A percentile compares a stretch with the other conserved stretches of the same genome.
These are phyloP conservation scores for Coemansia sp. DNA, from an alignment of 192 early-diverging fungal genomes.

Conservation along the genomic window DNA sequence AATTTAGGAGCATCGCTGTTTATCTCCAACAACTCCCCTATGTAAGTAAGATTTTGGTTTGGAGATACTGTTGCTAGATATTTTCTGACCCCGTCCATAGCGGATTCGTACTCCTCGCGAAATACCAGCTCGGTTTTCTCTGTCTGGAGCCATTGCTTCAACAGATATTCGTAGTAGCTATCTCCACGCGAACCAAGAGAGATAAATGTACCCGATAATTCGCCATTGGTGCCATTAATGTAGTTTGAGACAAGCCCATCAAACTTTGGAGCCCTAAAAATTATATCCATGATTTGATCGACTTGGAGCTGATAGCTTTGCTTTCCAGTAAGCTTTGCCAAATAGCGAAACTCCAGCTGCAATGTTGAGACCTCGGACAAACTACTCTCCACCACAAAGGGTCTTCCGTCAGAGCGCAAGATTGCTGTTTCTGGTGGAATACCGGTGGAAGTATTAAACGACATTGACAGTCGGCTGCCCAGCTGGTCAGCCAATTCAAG, in stretches of 20 bases:
- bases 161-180: slow-evolving; percentile 94
- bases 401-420: slow-evolving; percentile 21
- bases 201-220: slow-evolving; percentile 20
- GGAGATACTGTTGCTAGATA: slow-evolving; percentile 26
- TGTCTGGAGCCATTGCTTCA: slow-evolving; percentile 89
- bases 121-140: slow-evolving; percentile 62
- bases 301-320: slow-evolving; percentile 68
- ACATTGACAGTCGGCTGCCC: slow-evolving; percentile 66
- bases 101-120: slow-evolving; percentile 65
- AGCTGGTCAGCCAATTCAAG: slow-evolving; percentile 73
- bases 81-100: slow-evolving; percentile 48
- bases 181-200: slow-evolving; percentile 63
- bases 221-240: slow-evolving; percentile 23
- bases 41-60: slow-evolving; percentile 21
- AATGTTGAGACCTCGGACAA: slow-evolving; percentile 76
- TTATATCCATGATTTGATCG: slow-evolving; percentile 57
- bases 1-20: slow-evolving; percentile 49
- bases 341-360: slow-evolving; percentile 88
- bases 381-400: slow-evolving; percentile 25
- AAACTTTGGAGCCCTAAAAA: slow-evolving; percentile 25
- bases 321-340: slow-evolving; percentile 73
- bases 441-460: slow-evolving; percentile 52
- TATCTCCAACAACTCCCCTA: slow-evolving; percentile 54
- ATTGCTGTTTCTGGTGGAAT: slow-evolving; percentile 42
- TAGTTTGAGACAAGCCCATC: slow-evolving; percentile 76